These are phyloP conservation scores for Obba rivulosa DNA, from an alignment of 768 basidiomycete genomes.

Conservation along the genomic window DNA sequence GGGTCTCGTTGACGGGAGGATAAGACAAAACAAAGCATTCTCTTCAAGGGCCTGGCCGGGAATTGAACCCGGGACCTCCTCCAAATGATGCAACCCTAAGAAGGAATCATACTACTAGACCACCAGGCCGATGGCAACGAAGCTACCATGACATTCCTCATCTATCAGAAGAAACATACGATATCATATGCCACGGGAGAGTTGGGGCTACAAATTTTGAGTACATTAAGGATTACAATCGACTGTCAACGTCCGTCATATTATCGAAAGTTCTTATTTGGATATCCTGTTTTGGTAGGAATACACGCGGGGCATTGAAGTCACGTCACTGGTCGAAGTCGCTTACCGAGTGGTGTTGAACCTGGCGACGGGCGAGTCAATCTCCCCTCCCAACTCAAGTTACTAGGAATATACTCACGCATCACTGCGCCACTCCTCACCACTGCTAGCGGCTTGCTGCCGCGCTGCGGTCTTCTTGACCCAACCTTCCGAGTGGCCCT, in stretches of 20 bases:
- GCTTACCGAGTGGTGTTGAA: background rate
- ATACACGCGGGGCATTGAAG: too few species aligned
- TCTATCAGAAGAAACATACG: too few species aligned
- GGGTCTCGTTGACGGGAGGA: too few species aligned
- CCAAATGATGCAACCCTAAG: conserved; percentile 27
- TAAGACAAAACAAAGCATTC: background rate
- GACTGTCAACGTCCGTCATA: too few species aligned
- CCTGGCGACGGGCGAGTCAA: background rate
- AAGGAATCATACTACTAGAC: conserved; percentile 7
- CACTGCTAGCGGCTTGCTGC: conserved; percentile 35
- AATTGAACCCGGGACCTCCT: conserved; percentile 89
- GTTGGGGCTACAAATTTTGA: too few species aligned
- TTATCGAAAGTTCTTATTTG: too few species aligned
- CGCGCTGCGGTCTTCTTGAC: conserved; percentile 50
- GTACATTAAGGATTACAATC: too few species aligned
- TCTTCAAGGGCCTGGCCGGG: conserved; percentile 71
- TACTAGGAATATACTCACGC: conserved; percentile 26
- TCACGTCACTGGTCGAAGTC: too few species aligned
- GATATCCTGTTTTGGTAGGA: too few species aligned
- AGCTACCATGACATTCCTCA: too few species aligned
- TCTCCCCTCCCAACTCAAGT: background rate
- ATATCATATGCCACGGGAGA: too few species aligned
- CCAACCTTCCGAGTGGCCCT: conserved; percentile 69
- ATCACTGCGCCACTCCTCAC: conserved; percentile 49
- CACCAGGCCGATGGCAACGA: background rate